These are phyloP conservation scores for Dactylella cylindrospora DNA, from an alignment of 2,329 filamentous ascomycete species.

Conservation along the genomic window DNA sequence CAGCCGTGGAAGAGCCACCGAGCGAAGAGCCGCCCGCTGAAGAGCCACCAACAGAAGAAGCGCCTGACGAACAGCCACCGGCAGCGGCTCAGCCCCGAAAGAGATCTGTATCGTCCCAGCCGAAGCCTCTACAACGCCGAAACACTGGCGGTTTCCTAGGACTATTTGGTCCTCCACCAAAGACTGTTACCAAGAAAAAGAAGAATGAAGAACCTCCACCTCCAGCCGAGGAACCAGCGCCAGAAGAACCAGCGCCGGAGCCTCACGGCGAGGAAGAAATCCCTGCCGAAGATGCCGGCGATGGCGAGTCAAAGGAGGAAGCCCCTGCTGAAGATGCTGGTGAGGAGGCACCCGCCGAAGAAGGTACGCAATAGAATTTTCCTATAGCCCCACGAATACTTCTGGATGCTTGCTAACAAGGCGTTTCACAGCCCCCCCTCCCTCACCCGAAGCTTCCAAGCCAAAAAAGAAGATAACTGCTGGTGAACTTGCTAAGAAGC, in stretches of 20 bases:
- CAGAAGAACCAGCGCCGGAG: conserved; percentile 21
- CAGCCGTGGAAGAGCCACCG: conserved; percentile 14
- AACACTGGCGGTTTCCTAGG: conserved; percentile 20
- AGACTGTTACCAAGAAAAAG: conserved; percentile 25
- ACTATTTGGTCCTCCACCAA: conserved; percentile 21
- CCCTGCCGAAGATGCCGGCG: conserved; percentile 9
- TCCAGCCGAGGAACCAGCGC: conserved; percentile 14
- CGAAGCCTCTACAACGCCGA: conserved; percentile 29
- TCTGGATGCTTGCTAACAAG: neutral
- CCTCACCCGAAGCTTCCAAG: conserved; percentile 5
- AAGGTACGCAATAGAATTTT: too few species aligned
- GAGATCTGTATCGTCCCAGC: conserved; percentile 11
- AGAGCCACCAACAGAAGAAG: conserved; percentile 8
- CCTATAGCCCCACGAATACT: too few species aligned
- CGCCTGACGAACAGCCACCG: too few species aligned
- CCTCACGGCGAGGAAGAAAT: conserved; percentile 9
- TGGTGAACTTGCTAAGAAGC: conserved; percentile 31
- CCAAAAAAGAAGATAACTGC: conserved; percentile 44
- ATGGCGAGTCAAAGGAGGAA: conserved; percentile 10
- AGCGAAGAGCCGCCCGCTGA: conserved; percentile 3
- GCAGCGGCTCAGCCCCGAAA: too few species aligned
- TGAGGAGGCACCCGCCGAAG: neutral
- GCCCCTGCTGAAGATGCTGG: conserved; percentile 9
- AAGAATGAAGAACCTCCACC: conserved; percentile 12
- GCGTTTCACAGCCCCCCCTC: conserved; percentile 2